Evolutionary conservation across 169 alveolate species (phyloP).

Genomic region (Cryptosporidium meleagridis): DNA sequence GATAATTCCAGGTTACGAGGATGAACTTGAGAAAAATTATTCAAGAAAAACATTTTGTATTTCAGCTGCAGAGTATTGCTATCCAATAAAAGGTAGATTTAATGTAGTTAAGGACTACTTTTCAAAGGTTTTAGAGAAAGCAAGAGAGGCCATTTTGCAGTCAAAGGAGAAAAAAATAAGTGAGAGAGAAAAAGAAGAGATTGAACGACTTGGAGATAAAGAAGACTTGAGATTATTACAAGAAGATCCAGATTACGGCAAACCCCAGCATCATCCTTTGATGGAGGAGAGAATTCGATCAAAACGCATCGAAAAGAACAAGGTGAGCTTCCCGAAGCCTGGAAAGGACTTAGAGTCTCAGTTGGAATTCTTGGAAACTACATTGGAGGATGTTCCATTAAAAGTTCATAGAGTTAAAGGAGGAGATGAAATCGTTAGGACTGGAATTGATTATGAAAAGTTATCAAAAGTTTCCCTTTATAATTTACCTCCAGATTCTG

Average conservation of each 20-base stretch:
- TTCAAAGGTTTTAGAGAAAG: slow-evolving; percentile 17
- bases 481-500: slow-evolving; percentile 35
- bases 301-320: slow-evolving; percentile 15
- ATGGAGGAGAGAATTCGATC: slow-evolving; percentile 33
- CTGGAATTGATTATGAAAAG: slow-evolving; percentile 24
- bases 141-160: slow-evolving; percentile 4
- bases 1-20: slow-evolving; percentile 23
- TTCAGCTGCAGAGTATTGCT: slow-evolving; percentile 73
- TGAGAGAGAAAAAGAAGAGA: slow-evolving; percentile 13
- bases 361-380: slow-evolving; percentile 34
- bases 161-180: slow-evolving; percentile 13
- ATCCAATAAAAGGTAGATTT: slow-evolving; percentile 46
- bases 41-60: slow-evolving; percentile 59
- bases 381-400: slow-evolving; percentile 36
- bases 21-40: slow-evolving; percentile 24
- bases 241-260: slow-evolving; percentile 34
- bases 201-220: background rate
- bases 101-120: slow-evolving; percentile 44
- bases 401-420: slow-evolving; percentile 19
- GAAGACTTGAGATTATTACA: background rate
- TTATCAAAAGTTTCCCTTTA: slow-evolving; percentile 24
- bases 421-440: slow-evolving; percentile 9
- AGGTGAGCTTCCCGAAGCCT: slow-evolving; percentile 11
- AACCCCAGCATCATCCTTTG: slow-evolving; percentile 48
- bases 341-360: slow-evolving; percentile 26